These are phyloP conservation scores for Chaetomium strumarium DNA, from an alignment of 2,329 filamentous ascomycete species.

Conservation along the genomic window DNA sequence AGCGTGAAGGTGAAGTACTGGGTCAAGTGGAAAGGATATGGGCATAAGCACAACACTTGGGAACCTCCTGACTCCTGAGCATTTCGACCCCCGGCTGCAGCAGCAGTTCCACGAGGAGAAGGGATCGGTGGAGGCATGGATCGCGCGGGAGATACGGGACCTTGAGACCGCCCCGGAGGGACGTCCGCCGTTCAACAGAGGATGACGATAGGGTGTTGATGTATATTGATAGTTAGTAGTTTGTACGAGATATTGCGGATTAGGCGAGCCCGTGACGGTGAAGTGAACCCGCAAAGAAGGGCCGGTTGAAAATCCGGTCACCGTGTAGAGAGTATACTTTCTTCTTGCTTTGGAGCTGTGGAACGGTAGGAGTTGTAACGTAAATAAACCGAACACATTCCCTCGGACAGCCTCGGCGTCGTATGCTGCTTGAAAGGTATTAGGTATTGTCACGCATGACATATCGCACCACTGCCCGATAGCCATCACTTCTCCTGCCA, in stretches of 20 bases:
- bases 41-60: conserved; percentile 14
- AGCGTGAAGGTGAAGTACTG: not conserved
- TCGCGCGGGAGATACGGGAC: not conserved
- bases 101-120: conserved; percentile 12
- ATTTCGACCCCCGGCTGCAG: conserved; percentile 15
- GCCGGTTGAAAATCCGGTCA: not conserved
- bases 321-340: not conserved
- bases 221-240: not conserved
- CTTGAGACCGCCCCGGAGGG: not conserved
- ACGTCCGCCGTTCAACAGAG: not conserved
- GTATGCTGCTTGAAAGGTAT: not conserved
- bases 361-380: not conserved
- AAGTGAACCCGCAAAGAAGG: not conserved
- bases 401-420: not conserved
- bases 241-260: not conserved
- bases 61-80: conserved; percentile 12
- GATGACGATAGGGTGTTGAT: not conserved
- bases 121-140: conserved; percentile 5
- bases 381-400: not conserved
- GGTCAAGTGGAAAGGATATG: conserved; percentile 14
- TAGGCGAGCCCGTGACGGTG: not conserved
- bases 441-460: not conserved
- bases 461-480: not conserved
- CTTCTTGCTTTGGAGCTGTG: not conserved
- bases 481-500: not conserved